Base-by-base conservation (phyloP, 768 basidiomycete genomes). In the Chalciporus chontae region DNA sequence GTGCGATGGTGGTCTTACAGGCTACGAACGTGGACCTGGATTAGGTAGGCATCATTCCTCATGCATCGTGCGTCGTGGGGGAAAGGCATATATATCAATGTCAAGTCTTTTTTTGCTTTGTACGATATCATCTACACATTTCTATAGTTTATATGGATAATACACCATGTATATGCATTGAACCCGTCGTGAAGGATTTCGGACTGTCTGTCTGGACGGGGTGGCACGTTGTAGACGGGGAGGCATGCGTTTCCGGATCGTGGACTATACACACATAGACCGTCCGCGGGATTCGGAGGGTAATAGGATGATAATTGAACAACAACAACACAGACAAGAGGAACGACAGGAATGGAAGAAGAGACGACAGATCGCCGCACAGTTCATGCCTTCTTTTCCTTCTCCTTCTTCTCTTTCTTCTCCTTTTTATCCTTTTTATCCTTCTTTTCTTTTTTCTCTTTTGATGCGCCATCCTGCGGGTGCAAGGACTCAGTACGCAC, bases 1-100 rank as follows among this genome's bases (percentile, higher is more conserved):
- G 55, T 19, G 85, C 79, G 17, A 59, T 90, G 37, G 73, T 90
- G 49, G 87, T 91, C 4, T 50, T 91, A 37, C 89, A 91, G 68
- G 80, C 83, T 49, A 72, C 79, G 60, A 59, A 71, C 59, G 66
- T 43, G 18, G 42, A 14, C 17, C 17, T 40, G 26, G 55, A 58
- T 19, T 50, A 19, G 26, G 18, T n/a, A n/a, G n/a, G n/a, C n/a
- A 24, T n/a, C n/a, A n/a, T n/a, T n/a, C 21, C 2, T 21, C 21
- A 21, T 21, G 21, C 21, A 4, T 21, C 21, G 4, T 21, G 21
- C 21, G 21, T 21, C 21, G n/a, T n/a, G n/a, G n/a, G n/a, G n/a
- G n/a, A n/a, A n/a, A n/a, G n/a, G n/a, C n/a, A n/a, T n/a, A n/a
- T n/a, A n/a, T n/a, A n/a, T n/a, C n/a, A n/a, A n/a, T n/a, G n/a